Evolutionary conservation across 495 filamentous ascomycete genomes (phyloP).

Genomic region (Penicillium silybi): DNA sequence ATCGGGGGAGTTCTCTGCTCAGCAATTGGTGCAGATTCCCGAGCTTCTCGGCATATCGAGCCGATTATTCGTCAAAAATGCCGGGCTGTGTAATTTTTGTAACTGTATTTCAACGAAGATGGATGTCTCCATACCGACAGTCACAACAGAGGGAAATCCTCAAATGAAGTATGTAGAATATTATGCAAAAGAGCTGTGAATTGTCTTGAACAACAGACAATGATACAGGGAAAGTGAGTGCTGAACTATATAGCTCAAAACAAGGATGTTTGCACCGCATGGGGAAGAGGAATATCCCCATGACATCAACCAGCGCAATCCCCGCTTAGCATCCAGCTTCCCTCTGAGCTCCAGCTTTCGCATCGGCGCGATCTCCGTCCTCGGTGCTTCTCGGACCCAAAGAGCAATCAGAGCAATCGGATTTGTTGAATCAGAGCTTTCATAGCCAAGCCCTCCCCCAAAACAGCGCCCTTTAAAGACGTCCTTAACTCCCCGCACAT

Average conservation of each 20-base stretch:
- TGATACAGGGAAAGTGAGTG: background rate
- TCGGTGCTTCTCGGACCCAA: conserved; percentile 27
- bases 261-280: background rate
- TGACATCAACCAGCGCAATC: conserved; percentile 20
- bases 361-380: conserved; percentile 17
- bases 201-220: background rate
- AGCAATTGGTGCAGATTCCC: conserved; percentile 4
- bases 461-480: conserved; percentile 11
- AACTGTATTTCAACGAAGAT: background rate
- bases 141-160: background rate
- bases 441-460: background rate
- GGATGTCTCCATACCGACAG: background rate
- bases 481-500: conserved; percentile 17
- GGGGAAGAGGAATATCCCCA: background rate
- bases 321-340: conserved; percentile 26
- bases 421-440: background rate
- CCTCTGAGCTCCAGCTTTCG: conserved; percentile 14
- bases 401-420: conserved; percentile 28
- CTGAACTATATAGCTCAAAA: background rate
- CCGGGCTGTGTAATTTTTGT: conserved; percentile 5
- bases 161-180: background rate
- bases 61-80: background rate
- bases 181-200: background rate
- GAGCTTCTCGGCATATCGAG: background rate
- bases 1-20: rapidly evolving